Base-by-base conservation (phyloP, 2,329 filamentous ascomycete species). In the Sporothrix curviconia region DNA sequence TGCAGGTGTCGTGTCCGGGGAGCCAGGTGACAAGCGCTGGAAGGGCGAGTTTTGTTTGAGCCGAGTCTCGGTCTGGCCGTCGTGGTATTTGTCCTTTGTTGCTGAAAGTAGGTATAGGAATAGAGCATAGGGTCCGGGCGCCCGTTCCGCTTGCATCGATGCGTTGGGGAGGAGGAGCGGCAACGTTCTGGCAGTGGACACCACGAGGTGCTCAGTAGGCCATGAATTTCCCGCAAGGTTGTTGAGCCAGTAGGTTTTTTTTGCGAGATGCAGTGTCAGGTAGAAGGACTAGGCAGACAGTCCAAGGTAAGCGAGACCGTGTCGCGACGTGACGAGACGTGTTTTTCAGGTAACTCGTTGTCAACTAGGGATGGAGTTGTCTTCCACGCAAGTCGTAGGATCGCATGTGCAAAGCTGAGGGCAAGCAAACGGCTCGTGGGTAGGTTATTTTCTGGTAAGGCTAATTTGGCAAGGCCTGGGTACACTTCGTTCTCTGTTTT, bases 131-230 rank as follows among this genome's bases (percentile, higher is more conserved):
- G 59, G 34, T 60, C 17, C 55, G 47, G 50, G 43, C 22, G 55
- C 39, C 56, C 55, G 61, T 59, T 60, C 57, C 36, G 55, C 55
- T 62, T 57, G 58, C 61, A 63, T 63, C 55, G 55, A 62, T 59
- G 50, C 56, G 54, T 54, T 25, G 56, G 39, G 30, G 28, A 30
- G 24, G 25, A 12, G 40, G 17, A n/a, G 39, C n/a, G 12, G 39
- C 34, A 19, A 12, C 15, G 36, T n/a, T 36, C 36, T 17, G 32
- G 19, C 17, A 14, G 4, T 30, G 17, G 28, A 11, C 28, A n/a
- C 24, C 37, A 34, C 25, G 11, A 40, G 34, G 32, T 9, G 34
- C 19, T 61, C 55, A 60, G 32, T 46, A 28, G 56, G 54, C 59
- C 57, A 55, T 57, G 9, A 53, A 57, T 30, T 15, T 40, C 4